Conservation (phyloP, 139 green algal species). For the Chlamydomonas schloesseri region DNA sequence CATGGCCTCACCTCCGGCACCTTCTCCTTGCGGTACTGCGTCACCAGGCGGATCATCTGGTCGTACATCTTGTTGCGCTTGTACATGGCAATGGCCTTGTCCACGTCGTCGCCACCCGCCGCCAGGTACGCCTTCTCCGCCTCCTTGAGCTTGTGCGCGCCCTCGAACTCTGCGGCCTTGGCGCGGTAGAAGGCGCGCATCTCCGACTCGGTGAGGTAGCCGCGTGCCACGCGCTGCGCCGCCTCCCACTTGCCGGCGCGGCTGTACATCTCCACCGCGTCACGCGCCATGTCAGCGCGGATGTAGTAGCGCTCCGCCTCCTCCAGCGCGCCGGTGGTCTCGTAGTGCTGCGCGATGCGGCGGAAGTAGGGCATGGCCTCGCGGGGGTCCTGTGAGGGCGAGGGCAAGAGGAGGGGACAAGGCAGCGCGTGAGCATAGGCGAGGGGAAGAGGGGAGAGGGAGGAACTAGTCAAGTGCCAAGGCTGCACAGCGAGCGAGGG, state of each 20-base stretch:
- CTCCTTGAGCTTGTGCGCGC: constrained; percentile 68
- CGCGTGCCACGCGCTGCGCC: constrained; percentile 82
- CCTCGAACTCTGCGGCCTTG: constrained; percentile 76
- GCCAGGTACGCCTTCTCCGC: constrained; percentile 84
- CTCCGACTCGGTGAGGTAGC: constrained; percentile 80
- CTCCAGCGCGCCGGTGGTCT: constrained; percentile 62
- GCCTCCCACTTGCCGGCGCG: constrained; percentile 78
- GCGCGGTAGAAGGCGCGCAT: constrained; percentile 63
- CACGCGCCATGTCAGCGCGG: constrained; percentile 61
- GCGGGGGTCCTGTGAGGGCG: constrained; percentile 50
- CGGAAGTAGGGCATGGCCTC: constrained; percentile 75
- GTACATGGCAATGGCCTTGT: constrained; percentile 88
- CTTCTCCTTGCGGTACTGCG: constrained; percentile 70
- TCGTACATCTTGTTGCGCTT: constrained; percentile 79
- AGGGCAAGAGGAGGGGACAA: neutral
- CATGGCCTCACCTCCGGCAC: constrained; percentile 44
- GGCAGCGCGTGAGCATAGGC: no score
- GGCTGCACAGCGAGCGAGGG: no score
- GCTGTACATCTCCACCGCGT: constrained; percentile 88
- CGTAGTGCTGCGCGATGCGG: constrained; percentile 73
- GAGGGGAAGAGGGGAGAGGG: no score
- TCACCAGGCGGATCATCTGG: constrained; percentile 82
- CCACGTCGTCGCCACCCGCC: constrained; percentile 64
- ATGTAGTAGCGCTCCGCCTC: constrained; percentile 86
- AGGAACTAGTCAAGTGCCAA: neutral